Percentiles rank a stretch among this genome's conserved stretches.
These are phyloP conservation scores for Galerina marginata DNA, from an alignment of 768 basidiomycete genomes.

Conservation along the genomic window DNA sequence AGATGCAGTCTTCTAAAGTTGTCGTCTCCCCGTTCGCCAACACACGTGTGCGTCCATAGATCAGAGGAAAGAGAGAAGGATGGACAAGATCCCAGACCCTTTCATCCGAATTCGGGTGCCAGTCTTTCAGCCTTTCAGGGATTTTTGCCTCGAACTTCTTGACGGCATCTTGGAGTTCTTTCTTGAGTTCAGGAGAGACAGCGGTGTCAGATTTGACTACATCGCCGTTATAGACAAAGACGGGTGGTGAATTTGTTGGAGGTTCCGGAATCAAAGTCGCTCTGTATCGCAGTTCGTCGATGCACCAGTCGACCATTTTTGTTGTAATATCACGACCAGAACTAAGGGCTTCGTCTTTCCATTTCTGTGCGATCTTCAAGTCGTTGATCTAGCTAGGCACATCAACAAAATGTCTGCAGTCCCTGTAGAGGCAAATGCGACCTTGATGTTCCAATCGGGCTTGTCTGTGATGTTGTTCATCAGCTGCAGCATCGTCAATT, in stretches of 20 bases:
- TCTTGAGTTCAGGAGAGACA: constrained; percentile 28
- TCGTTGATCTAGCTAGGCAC: constrained; percentile 23
- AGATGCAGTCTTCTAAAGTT: constrained; percentile 26
- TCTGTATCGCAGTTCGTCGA: constrained; percentile 31
- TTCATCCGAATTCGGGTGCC: constrained; percentile 49
- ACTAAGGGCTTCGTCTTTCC: constrained; percentile 28
- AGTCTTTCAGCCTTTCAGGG: constrained; percentile 42
- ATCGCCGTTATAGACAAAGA: constrained; percentile 30
- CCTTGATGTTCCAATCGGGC: constrained; percentile 38
- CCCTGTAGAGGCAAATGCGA: constrained; percentile 1
- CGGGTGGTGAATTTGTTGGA: constrained; percentile 12
- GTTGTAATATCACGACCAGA: constrained; percentile 23
- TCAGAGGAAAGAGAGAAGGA: constrained; percentile 46
- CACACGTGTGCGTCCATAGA: constrained; percentile 37
- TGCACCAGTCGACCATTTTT: constrained; percentile 31
- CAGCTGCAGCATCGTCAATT: constrained; percentile 37
- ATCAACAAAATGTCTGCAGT: background rate
- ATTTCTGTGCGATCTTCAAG: constrained; percentile 25
- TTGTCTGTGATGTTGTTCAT: constrained; percentile 43
- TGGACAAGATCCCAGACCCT: constrained; percentile 52
- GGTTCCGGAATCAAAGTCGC: constrained; percentile 12
- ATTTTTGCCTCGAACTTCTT: constrained; percentile 38
- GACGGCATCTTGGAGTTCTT: constrained; percentile 29
- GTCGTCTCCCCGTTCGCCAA: constrained; percentile 20
- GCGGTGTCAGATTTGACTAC: constrained; percentile 39